phyloP scores from a whole-genome alignment of 768 basidiomycete species.

The Tulasnella sp. region DNA sequence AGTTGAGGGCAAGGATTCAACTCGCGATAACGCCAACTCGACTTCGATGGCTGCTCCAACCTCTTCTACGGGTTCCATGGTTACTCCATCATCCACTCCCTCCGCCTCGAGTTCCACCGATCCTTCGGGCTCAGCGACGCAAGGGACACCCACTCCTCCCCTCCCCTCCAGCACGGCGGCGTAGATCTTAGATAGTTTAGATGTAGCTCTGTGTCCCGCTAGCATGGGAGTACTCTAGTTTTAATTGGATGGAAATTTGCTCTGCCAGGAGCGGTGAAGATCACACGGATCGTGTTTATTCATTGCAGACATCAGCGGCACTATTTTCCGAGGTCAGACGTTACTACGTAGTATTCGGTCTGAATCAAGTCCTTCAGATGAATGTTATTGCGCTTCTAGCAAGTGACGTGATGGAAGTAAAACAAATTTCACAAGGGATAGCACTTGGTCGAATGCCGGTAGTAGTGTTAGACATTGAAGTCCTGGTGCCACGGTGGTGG shows the following conservation, averaged over 20 bases:
- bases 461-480: no score
- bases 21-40: not conserved
- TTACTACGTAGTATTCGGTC: no score
- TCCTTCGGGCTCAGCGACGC: not conserved
- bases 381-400: no score
- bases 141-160: not conserved
- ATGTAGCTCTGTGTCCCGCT: not conserved
- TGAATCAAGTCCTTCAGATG: no score
- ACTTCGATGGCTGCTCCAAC: not conserved
- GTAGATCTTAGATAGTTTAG: not conserved
- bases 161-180: not conserved
- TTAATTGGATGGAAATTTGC: not conserved
- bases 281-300: not conserved
- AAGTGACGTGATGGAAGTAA: no score
- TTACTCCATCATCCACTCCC: not conserved
- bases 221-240: not conserved
- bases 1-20: not conserved
- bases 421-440: no score
- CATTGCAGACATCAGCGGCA: not conserved
- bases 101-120: not conserved
- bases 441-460: no score
- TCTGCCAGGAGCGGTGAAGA: not conserved
- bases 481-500: no score
- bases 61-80: not conserved
- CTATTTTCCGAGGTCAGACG: no score